phyloP scores from a whole-genome alignment of 1,284 basidiomycete genomes.

The Leccinum solheimii region DNA sequence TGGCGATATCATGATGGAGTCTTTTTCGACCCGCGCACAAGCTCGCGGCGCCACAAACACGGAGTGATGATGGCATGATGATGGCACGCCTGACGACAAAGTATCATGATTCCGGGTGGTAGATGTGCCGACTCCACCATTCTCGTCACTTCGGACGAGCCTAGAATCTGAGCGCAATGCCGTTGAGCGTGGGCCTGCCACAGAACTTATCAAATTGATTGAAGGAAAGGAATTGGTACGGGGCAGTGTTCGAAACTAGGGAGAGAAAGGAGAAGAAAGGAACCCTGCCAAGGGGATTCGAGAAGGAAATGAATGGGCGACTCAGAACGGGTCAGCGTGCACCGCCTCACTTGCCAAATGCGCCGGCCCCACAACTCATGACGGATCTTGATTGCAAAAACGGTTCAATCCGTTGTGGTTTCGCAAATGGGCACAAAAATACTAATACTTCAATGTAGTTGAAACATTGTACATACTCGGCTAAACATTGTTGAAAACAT shows the following conservation, averaged over 20 bases:
- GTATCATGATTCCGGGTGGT: not conserved
- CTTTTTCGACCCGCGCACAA: not conserved
- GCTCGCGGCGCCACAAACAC: not conserved
- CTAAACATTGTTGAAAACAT: too few species aligned
- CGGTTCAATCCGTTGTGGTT: too few species aligned
- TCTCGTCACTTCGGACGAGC: not conserved
- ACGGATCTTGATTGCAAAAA: too few species aligned
- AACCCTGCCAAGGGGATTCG: not conserved
- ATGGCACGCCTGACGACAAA: not conserved
- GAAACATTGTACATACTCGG: too few species aligned
- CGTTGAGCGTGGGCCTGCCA: not conserved
- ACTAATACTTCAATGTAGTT: too few species aligned
- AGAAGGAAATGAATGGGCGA: not conserved
- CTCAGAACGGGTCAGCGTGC: not conserved
- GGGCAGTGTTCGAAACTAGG: not conserved
- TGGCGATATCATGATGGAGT: not conserved
- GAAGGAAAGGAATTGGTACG: not conserved
- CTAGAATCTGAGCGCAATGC: not conserved
- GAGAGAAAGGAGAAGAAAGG: not conserved
- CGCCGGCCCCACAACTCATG: too few species aligned
- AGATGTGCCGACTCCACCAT: not conserved
- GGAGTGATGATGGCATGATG: not conserved
- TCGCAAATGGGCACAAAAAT: too few species aligned
- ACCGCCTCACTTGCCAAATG: not conserved
- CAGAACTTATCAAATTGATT: not conserved